Percentiles rank a stretch among this genome's conserved stretches.
These are phyloP conservation scores for Euryodendron excelsum DNA, from an alignment of 148 eudicot genomes.

Conservation along the genomic window DNA sequence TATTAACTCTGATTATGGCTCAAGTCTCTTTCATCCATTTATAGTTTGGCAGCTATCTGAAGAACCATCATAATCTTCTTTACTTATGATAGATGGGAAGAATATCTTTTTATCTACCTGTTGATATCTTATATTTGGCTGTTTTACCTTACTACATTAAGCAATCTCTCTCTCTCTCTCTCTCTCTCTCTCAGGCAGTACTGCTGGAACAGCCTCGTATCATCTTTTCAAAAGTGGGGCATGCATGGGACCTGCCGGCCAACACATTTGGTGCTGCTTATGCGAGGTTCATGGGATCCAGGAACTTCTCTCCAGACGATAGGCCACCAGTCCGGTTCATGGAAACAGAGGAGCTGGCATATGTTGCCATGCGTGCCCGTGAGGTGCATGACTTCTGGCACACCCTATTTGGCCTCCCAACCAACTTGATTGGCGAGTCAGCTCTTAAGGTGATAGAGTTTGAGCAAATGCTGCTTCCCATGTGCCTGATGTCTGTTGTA, in stretches of 20 bases:
- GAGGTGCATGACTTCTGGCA: conserved; percentile 94
- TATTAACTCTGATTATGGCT: no score
- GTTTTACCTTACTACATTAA: no score
- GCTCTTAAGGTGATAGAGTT: conserved; percentile 81
- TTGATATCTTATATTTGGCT: neutral
- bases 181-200: no score
- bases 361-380: conserved; percentile 70
- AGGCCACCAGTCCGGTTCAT: conserved; percentile 72
- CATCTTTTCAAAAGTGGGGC: no score
- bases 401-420: conserved; percentile 76
- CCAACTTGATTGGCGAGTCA: conserved; percentile 78
- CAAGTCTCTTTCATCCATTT: no score
- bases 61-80: no score
- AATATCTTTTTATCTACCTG: neutral
- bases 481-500: conserved; percentile 69
- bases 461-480: conserved; percentile 80
- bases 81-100: neutral
- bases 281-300: conserved; percentile 79
- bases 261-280: conserved; percentile 16
- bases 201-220: no score
- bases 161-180: no score
- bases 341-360: conserved; percentile 74
- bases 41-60: no score
- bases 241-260: no score
- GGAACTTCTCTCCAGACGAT: conserved; percentile 79